These are phyloP conservation scores for Cucurbita moschata DNA, from an alignment of 306 rosid species.

Conservation along the genomic window DNA sequence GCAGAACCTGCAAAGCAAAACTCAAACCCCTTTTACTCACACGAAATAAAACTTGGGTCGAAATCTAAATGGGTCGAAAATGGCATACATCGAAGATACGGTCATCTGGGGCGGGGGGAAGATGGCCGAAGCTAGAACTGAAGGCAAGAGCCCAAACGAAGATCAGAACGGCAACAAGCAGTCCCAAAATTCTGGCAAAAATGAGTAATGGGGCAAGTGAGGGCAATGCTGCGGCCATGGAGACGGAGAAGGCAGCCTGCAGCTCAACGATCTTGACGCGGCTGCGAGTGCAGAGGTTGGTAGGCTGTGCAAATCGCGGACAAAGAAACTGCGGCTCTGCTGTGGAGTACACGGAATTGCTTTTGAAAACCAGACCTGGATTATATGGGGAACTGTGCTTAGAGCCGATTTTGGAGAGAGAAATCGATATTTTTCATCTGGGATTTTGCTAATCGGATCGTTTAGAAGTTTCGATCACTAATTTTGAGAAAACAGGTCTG, in stretches of 20 bases:
- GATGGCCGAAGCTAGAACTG: conserved; percentile 55
- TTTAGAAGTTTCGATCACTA: background rate
- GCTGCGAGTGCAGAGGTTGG: no score
- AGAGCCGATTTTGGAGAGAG: background rate
- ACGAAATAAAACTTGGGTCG: background rate
- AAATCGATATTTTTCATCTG: background rate
- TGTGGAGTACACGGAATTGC: conserved; percentile 2
- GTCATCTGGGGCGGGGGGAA: conserved; percentile 30
- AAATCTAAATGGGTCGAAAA: background rate
- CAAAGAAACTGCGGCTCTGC: conserved; percentile 2
- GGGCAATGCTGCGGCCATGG: conserved; percentile 31
- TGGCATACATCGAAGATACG: conserved; percentile 36
- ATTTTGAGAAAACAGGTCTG: background rate
- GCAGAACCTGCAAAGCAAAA: conserved; percentile 48
- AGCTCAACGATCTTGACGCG: background rate
- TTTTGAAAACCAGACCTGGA: background rate
- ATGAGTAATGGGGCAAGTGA: conserved; percentile 29
- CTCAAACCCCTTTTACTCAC: background rate
- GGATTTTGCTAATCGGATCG: background rate
- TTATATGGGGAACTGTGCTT: background rate
- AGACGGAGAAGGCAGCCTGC: background rate
- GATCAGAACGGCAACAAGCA: conserved; percentile 45
- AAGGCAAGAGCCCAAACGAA: conserved; percentile 52
- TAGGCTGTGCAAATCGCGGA: conserved; percentile 11
- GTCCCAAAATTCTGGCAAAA: conserved; percentile 44